Conservation (phyloP, 179 eudicot species). For the Silene coronaria region DNA sequence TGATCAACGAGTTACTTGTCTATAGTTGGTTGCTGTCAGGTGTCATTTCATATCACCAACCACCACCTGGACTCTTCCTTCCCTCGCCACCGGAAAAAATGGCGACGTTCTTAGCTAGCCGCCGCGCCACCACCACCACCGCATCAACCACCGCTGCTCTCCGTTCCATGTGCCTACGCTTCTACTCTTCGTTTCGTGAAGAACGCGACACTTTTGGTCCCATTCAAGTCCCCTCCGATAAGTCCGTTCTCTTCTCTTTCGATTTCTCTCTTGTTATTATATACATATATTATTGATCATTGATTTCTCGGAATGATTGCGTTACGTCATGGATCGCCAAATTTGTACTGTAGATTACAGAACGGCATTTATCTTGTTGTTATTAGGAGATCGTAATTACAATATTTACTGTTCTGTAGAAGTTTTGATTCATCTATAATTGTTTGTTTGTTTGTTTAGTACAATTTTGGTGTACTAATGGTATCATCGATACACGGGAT, state of each 20-base stretch:
- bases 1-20: too few relatives aligned
- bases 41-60: not conserved
- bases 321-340: not conserved
- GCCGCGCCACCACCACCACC: conserved; percentile 9
- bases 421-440: not conserved
- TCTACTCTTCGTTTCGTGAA: conserved; percentile 60
- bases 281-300: not conserved
- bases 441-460: not conserved
- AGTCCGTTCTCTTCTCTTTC: conserved; percentile 37
- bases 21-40: not conserved
- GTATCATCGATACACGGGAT: not conserved
- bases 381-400: not conserved
- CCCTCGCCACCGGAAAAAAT: not conserved
- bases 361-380: not conserved
- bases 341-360: too few relatives aligned
- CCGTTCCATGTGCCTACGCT: conserved; percentile 32
- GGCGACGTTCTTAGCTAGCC: conserved; percentile 1
- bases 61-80: not conserved
- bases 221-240: conserved; percentile 69
- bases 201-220: conserved; percentile 86
- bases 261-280: not conserved
- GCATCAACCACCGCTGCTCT: conserved; percentile 19
- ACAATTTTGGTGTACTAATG: not conserved
- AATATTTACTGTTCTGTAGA: not conserved
- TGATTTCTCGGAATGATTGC: not conserved